Conservation (phyloP, 2,329 filamentous ascomycete genomes). For the Cytospora paraplurivora region DNA sequence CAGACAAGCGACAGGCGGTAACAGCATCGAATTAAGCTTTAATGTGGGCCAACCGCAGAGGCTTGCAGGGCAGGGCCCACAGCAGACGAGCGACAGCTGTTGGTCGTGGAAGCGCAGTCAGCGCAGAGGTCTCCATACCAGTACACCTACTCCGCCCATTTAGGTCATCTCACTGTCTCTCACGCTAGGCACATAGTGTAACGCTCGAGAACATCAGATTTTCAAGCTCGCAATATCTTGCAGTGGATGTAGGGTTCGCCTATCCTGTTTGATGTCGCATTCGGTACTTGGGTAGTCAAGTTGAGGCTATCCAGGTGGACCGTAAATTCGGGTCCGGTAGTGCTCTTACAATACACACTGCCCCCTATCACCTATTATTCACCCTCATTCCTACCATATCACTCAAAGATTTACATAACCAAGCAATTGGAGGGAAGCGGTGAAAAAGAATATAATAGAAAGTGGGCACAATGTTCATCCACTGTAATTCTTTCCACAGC, state of each 20-base stretch:
- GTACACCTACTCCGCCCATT: too few relatives aligned
- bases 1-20: neutral
- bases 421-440: neutral
- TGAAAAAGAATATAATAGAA: neutral
- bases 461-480: neutral
- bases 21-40: neutral
- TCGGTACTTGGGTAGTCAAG: neutral
- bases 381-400: neutral
- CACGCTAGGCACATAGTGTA: too few relatives aligned
- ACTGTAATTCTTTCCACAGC: slow-evolving; percentile 3
- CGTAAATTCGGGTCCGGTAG: too few relatives aligned
- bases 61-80: neutral
- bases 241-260: too few relatives aligned
- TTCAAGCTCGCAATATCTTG: too few relatives aligned
- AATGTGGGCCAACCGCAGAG: neutral
- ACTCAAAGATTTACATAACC: neutral
- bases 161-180: too few relatives aligned
- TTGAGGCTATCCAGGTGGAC: neutral
- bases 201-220: too few relatives aligned
- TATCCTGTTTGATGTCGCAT: too few relatives aligned
- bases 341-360: neutral
- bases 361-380: neutral
- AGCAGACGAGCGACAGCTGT: too few relatives aligned
- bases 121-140: too few relatives aligned
- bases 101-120: too few relatives aligned